Conservation (phyloP, 352 stramenopile genomes). For the Globisporangium radiosum region DNA sequence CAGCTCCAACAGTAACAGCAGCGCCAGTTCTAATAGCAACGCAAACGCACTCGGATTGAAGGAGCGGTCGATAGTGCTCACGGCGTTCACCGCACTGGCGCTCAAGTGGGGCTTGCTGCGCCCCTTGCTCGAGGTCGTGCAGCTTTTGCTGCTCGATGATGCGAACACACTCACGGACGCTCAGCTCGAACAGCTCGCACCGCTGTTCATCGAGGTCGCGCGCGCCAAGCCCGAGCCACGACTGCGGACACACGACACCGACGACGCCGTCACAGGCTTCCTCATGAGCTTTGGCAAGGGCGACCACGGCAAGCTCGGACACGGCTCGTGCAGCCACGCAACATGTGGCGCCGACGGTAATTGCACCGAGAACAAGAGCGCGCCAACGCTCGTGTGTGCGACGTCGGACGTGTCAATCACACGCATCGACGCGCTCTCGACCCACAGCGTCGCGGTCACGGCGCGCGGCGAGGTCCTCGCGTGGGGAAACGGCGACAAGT, state of each 20-base stretch:
- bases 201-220: slow-evolving; percentile 38
- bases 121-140: slow-evolving; percentile 38
- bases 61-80: slow-evolving; percentile 29
- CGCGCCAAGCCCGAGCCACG: slow-evolving; percentile 19
- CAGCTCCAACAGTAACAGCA: not conserved
- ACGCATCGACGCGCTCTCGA: slow-evolving; percentile 81
- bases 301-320: slow-evolving; percentile 77
- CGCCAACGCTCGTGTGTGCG: slow-evolving; percentile 53
- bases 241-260: slow-evolving; percentile 14
- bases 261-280: slow-evolving; percentile 30
- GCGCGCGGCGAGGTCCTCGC: slow-evolving; percentile 55
- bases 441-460: slow-evolving; percentile 72
- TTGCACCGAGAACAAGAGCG: slow-evolving; percentile 78
- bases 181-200: slow-evolving; percentile 23
- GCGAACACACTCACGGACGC: slow-evolving; percentile 4
- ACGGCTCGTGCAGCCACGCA: slow-evolving; percentile 61
- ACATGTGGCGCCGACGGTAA: slow-evolving; percentile 57
- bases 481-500: slow-evolving; percentile 85
- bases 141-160: slow-evolving; percentile 30
- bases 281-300: slow-evolving; percentile 85
- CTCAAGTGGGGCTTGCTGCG: slow-evolving; percentile 62
- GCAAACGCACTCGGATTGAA: slow-evolving; percentile 3
- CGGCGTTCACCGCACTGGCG: slow-evolving; percentile 52
- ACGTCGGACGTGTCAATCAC: slow-evolving; percentile 41
- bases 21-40: not conserved